phyloP scores from a whole-genome alignment of 78 protist species.

The Chrysochromulina parva region DNA sequence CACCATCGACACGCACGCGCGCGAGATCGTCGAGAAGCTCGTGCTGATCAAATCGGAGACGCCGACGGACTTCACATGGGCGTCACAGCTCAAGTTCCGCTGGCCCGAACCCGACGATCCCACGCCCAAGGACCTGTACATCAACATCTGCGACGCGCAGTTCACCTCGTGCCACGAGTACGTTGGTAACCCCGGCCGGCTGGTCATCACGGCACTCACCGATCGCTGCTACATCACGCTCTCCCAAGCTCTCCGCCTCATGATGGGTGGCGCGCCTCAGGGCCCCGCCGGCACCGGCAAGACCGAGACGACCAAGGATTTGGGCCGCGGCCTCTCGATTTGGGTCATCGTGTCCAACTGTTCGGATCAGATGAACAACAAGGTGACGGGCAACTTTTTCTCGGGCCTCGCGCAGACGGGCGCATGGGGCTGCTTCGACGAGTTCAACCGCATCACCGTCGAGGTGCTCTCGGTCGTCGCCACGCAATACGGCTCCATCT shows the following conservation, averaged over 20 bases:
- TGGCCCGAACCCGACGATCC: conserved; percentile 53
- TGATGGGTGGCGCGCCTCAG: conserved; percentile 91
- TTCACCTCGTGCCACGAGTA: conserved; percentile 79
- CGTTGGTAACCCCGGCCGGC: conserved; percentile 81
- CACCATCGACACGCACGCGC: conserved; percentile 85
- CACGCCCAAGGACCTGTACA: conserved; percentile 18
- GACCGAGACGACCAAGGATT: conserved; percentile 87
- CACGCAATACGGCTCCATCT: conserved; percentile 76
- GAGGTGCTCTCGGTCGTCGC: conserved; percentile 91
- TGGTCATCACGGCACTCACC: conserved; percentile 92
- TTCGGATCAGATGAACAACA: conserved; percentile 83
- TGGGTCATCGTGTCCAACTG: conserved; percentile 78
- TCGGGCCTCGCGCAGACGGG: conserved; percentile 83
- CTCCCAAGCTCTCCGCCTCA: conserved; percentile 81
- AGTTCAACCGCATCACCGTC: conserved; percentile 76
- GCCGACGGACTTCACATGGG: conserved; percentile 62
- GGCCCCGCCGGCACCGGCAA: conserved; percentile 97
- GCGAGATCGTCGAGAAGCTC: conserved; percentile 76
- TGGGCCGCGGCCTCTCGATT: conserved; percentile 54
- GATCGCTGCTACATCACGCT: conserved; percentile 94
- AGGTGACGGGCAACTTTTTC: conserved; percentile 71
- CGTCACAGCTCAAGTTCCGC: conserved; percentile 62
- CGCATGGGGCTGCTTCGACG: conserved; percentile 91
- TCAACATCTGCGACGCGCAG: conserved; percentile 70
- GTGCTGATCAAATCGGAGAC: conserved; percentile 54